These are phyloP conservation scores for Chamaecrista fasciculata DNA, from an alignment of 306 rosid genomes.

Conservation along the genomic window DNA sequence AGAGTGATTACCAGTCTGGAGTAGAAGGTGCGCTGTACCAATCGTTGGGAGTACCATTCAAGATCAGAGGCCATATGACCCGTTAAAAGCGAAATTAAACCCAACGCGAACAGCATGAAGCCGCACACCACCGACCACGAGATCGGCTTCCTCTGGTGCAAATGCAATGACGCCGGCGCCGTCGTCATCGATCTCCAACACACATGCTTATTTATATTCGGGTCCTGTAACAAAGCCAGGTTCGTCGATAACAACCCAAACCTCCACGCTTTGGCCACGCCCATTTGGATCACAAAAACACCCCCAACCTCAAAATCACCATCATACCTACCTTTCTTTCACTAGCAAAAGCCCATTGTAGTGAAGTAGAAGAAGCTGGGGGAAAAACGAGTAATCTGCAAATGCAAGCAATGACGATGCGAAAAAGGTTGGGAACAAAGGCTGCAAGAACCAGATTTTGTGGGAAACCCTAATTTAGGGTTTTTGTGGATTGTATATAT, in stretches of 20 bases:
- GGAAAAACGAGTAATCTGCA: background rate
- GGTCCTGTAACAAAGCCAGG: slow-evolving; percentile 59
- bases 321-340: slow-evolving; percentile 1
- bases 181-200: slow-evolving; percentile 49
- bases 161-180: slow-evolving; percentile 25
- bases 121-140: slow-evolving; percentile 82
- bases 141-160: slow-evolving; percentile 40
- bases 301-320: slow-evolving; percentile 29
- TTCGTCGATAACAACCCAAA: slow-evolving; percentile 52
- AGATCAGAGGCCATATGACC: slow-evolving; percentile 93
- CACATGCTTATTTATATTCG: slow-evolving; percentile 34
- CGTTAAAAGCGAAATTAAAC: slow-evolving; percentile 82
- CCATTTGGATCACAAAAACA: slow-evolving; percentile 40
- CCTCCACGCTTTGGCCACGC: slow-evolving; percentile 51
- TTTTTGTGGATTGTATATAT: slow-evolving; percentile 5
- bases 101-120: slow-evolving; percentile 79
- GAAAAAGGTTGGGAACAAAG: background rate
- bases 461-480: slow-evolving; percentile 38
- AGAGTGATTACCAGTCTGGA: slow-evolving; percentile 42
- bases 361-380: background rate
- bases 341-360: slow-evolving; percentile 5
- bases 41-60: slow-evolving; percentile 90
- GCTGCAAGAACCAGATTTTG: slow-evolving; percentile 2
- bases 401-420: background rate
- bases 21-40: slow-evolving; percentile 55